Evolutionary conservation across 148 eudicot species (phyloP), one percentile per base, ranked within the genome.

Genomic region (Heliamphora exappendiculata): DNA sequence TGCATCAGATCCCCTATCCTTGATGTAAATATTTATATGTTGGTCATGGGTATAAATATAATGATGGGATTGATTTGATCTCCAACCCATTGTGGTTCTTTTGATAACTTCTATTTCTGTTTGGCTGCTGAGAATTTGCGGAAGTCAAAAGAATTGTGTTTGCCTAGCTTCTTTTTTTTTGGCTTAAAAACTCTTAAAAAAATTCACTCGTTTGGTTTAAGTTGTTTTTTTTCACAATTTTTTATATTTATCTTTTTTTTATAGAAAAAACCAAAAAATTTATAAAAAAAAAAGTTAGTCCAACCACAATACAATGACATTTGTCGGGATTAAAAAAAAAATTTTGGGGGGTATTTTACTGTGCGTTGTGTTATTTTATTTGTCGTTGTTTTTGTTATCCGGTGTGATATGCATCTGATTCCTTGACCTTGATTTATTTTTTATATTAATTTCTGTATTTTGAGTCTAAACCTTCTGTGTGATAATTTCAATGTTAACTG

Each of bases 381-480:
- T 58, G 2, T 58, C 5, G 28, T 5, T 63, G 5, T 59, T 63
- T 63, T 20, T 20, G 37, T 49, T 37, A 11, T 65, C 37, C 7
- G 3, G 29, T 24, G 39, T 63, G 78, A 1, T 62, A 17, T 75
- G n/a, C 69, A 75, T 75, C 58, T 62, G 41, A 36, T 49, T 13
- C 5, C 4, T 73, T 55, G n/a, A 3, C 1, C 12, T 51, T 57
- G 76, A 57, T 73, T 28, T 39, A n/a, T 73, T 37, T 11, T 51
- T 19, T n/a, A 53, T 72, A 12, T 14, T 59, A 44, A 39, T 60
- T 17, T 74, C 28, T 28, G 68, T 42, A 9, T 60, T 41, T 60
- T 31, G 68, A 44, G 17, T 17, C 39, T 29, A 39, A 7, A n/a
- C n/a, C n/a, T n/a, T 74, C 76, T 42, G 17, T 59, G 12, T 55